A percentile compares a stretch with the other conserved stretches of the same genome.
phyloP scores from a whole-genome alignment of 345 rosid genomes.

The Salix brachista region DNA sequence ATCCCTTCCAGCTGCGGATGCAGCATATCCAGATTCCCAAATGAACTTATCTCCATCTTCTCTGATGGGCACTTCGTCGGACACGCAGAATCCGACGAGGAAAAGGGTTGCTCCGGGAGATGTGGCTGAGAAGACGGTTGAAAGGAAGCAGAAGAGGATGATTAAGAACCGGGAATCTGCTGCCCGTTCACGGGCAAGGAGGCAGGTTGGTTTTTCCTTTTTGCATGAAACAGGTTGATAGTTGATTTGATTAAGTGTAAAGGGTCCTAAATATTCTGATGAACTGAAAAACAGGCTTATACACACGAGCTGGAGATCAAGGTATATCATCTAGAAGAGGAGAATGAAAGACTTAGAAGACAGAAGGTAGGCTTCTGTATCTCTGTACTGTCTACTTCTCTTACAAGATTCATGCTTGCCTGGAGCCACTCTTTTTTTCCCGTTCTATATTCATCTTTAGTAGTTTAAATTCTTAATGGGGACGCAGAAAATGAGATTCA shows the following conservation, averaged over 20 bases:
- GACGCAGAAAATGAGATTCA: no score
- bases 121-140: conserved; percentile 14
- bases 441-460: not conserved
- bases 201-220: not conserved
- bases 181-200: conserved; percentile 17
- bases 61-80: not conserved
- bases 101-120: conserved; percentile 1
- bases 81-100: not conserved
- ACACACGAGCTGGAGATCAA: not conserved
- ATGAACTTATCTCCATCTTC: not conserved
- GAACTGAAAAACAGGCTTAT: not conserved
- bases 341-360: not conserved
- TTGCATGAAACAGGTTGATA: not conserved
- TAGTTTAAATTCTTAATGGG: not conserved
- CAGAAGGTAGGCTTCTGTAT: not conserved
- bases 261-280: not conserved
- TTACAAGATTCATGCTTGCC: not conserved
- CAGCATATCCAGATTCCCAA: not conserved
- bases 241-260: not conserved
- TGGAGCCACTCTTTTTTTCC: not conserved
- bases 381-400: not conserved
- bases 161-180: conserved; percentile 25
- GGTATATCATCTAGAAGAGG: not conserved
- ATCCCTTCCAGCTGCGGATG: not conserved
- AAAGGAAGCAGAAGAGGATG: conserved; percentile 27